Conservation (phyloP, 768 basidiomycete genomes). For the Amanita muscaria region DNA sequence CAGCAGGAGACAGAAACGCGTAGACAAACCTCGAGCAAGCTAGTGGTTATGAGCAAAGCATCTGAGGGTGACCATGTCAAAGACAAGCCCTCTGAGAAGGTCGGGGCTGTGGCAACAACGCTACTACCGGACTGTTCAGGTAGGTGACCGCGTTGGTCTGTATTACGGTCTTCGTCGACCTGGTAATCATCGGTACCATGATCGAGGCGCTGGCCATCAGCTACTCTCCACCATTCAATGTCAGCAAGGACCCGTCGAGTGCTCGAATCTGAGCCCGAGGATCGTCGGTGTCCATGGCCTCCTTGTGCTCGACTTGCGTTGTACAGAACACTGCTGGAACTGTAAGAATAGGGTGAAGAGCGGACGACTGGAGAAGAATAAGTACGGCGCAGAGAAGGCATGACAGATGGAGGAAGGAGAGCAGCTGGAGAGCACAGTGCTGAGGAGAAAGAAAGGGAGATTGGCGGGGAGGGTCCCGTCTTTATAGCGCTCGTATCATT, state of each 20-base stretch:
- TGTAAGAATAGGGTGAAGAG: constrained; percentile 55
- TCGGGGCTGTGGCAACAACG: neutral
- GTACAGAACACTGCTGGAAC: constrained; percentile 19
- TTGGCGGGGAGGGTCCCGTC: constrained; percentile 20
- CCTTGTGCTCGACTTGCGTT: constrained; percentile 11
- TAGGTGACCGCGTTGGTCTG: constrained; percentile 27
- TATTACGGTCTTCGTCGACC: constrained; percentile 30
- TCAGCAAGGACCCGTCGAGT: constrained; percentile 71
- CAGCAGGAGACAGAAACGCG: neutral
- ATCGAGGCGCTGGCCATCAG: constrained; percentile 54
- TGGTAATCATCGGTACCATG: neutral
- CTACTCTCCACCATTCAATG: constrained; percentile 83
- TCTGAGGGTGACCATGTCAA: constrained; percentile 10
- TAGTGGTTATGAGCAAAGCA: neutral
- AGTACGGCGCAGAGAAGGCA: constrained; percentile 78
- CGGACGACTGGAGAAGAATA: constrained; percentile 63
- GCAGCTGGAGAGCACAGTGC: constrained; percentile 48
- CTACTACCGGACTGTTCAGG: constrained; percentile 10
- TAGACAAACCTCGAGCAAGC: constrained; percentile 1
- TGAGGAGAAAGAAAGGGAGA: constrained; percentile 21
- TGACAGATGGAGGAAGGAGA: constrained; percentile 22
- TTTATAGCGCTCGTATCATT: neutral
- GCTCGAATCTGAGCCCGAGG: constrained; percentile 57
- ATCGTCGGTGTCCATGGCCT: constrained; percentile 46
- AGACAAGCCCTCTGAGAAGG: constrained; percentile 8